phyloP scores from a whole-genome alignment of 345 rosid genomes.

The Turnera subulata region DNA sequence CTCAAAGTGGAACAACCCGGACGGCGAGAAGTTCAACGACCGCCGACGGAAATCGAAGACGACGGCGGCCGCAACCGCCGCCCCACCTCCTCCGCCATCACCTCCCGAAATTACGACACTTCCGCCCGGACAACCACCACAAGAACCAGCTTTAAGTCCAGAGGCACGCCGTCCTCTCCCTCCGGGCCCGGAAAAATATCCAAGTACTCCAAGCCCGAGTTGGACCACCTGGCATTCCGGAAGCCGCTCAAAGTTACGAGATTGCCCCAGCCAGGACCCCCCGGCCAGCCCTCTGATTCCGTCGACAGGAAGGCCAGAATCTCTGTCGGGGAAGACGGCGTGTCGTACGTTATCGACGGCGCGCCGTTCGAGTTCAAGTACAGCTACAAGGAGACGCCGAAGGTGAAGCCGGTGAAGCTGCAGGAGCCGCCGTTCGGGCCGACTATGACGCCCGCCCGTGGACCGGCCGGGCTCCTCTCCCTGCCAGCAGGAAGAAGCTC shows the following conservation, averaged over 20 bases:
- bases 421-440: slow-evolving; percentile 89
- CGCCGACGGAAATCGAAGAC: slow-evolving; percentile 73
- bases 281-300: not conserved
- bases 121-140: slow-evolving; percentile 9
- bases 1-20: slow-evolving; percentile 81
- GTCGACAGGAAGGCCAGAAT: slow-evolving; percentile 15
- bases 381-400: slow-evolving; percentile 93
- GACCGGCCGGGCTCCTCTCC: slow-evolving; percentile 86
- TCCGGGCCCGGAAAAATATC: slow-evolving; percentile 65
- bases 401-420: slow-evolving; percentile 65
- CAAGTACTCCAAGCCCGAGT: slow-evolving; percentile 62
- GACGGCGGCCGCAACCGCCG: slow-evolving; percentile 73
- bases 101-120: slow-evolving; percentile 21
- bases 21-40: slow-evolving; percentile 57
- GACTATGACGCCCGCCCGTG: slow-evolving; percentile 82
- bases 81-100: no score
- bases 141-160: slow-evolving; percentile 42
- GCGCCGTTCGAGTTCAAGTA: slow-evolving; percentile 94
- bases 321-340: slow-evolving; percentile 55
- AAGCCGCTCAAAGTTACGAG: slow-evolving; percentile 17
- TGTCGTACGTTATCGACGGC: slow-evolving; percentile 70
- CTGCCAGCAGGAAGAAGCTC: slow-evolving; percentile 68
- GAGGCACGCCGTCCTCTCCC: slow-evolving; percentile 72
- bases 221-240: slow-evolving; percentile 46
- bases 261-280: slow-evolving; percentile 5